Evolutionary conservation across 2,329 filamentous ascomycete species (phyloP).

Genomic region (Botrytis tulipae): DNA sequence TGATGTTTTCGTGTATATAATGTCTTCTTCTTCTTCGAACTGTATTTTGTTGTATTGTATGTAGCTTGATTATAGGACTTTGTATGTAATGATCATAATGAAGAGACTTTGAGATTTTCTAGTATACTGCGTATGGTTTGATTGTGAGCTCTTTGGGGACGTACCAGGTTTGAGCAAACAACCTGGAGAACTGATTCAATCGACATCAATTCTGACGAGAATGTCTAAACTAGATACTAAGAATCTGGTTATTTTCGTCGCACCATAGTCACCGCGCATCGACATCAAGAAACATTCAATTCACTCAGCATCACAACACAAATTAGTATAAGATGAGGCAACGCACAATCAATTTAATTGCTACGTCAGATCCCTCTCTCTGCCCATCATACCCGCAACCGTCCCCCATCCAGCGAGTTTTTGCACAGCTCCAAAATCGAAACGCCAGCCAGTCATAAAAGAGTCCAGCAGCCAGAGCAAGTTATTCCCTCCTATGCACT

Average conservation of each 20-base stretch:
- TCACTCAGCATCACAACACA: not conserved
- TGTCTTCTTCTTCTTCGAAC: not conserved
- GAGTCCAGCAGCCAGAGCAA: conserved; percentile 14
- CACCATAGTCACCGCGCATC: not conserved
- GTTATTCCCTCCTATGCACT: conserved; percentile 7
- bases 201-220: not conserved
- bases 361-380: not conserved
- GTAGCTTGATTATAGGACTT: not conserved
- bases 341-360: not conserved
- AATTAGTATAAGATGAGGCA: not conserved
- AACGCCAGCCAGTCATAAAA: conserved; percentile 16
- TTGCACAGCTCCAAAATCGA: conserved; percentile 5
- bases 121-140: not conserved
- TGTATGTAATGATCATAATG: not conserved
- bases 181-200: not conserved
- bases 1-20: not conserved
- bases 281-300: not conserved
- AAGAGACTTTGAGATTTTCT: not conserved
- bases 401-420: not conserved
- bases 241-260: not conserved
- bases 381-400: not conserved
- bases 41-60: not conserved
- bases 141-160: not conserved
- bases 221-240: not conserved
- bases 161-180: not conserved